Percentiles rank a stretch among this genome's conserved stretches.
Conservation (phyloP, 768 basidiomycete genomes). For the Cystofilobasidium capitatum region DNA sequence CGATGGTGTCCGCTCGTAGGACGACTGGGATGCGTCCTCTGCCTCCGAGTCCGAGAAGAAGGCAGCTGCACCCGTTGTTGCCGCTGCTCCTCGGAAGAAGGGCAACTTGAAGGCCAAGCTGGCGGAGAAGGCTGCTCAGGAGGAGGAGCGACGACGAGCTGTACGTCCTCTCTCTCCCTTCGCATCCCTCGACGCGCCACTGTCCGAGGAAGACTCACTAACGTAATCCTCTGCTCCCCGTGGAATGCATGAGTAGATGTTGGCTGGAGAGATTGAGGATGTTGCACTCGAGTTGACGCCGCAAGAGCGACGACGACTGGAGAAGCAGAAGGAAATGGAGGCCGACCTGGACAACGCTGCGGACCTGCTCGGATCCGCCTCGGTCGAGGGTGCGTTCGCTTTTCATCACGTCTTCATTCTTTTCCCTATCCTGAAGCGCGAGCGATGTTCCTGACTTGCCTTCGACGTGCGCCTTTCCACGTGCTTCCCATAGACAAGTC, state of each 20-base stretch:
- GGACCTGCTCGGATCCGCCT: slow-evolving; percentile 64
- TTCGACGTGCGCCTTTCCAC: not conserved
- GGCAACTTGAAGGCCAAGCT: slow-evolving; percentile 83
- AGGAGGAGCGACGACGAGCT: slow-evolving; percentile 43
- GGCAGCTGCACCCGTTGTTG: slow-evolving; percentile 40
- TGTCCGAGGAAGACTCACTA: too few relatives aligned
- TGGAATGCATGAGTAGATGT: not conserved
- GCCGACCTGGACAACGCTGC: slow-evolving; percentile 78
- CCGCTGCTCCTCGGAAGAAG: slow-evolving; percentile 77
- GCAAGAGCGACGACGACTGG: slow-evolving; percentile 55
- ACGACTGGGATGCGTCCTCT: slow-evolving; percentile 87
- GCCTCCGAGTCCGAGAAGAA: slow-evolving; percentile 57
- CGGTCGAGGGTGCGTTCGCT: slow-evolving; percentile 37
- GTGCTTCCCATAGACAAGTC: slow-evolving; percentile 1
- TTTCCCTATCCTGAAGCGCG: not conserved
- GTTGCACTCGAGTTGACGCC: slow-evolving; percentile 38
- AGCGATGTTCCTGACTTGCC: not conserved
- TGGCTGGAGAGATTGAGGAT: slow-evolving; percentile 31
- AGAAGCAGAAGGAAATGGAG: slow-evolving; percentile 71
- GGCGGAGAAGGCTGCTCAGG: slow-evolving; percentile 78
- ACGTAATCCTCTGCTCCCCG: not conserved
- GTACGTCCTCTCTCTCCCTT: slow-evolving; percentile 27
- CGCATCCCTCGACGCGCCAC: too few relatives aligned
- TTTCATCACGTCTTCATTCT: not conserved
- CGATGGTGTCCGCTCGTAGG: slow-evolving; percentile 44